A percentile compares a stretch with the other conserved stretches of the same genome.
phyloP scores from a whole-genome alignment of 2,329 filamentous ascomycete genomes.

The Plectosphaerella sp. region DNA sequence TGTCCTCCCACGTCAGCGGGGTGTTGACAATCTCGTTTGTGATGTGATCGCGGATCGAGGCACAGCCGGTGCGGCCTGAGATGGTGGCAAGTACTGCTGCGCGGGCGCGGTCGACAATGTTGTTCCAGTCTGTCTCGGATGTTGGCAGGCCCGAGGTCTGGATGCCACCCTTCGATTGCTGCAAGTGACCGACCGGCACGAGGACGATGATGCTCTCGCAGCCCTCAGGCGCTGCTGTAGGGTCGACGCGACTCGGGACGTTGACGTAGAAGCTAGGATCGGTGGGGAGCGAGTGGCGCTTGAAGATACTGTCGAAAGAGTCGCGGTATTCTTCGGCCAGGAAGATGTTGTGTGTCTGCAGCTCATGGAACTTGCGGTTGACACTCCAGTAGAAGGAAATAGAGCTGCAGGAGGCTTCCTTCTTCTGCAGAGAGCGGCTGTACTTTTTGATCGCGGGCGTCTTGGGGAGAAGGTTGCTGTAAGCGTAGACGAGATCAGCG shows the following conservation, averaged over 20 bases:
- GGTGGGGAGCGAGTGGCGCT: constrained; percentile 59
- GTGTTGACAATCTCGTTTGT: constrained; percentile 62
- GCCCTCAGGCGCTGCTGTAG: constrained; percentile 59
- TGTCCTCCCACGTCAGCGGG: constrained; percentile 58
- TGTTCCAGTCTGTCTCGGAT: constrained; percentile 53
- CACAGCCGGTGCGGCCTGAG: constrained; percentile 52
- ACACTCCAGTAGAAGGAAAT: constrained; percentile 77
- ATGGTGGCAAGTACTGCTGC: constrained; percentile 58
- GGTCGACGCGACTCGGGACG: constrained; percentile 66
- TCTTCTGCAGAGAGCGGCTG: constrained; percentile 34
- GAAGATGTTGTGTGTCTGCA: constrained; percentile 73
- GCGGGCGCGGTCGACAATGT: constrained; percentile 56
- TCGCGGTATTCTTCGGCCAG: constrained; percentile 68
- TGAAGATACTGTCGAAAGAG: constrained; percentile 74
- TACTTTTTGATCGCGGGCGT: constrained; percentile 22
- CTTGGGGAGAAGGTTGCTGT: constrained; percentile 62
- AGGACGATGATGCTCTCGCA: constrained; percentile 65
- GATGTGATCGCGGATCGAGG: constrained; percentile 41
- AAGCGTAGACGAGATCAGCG: constrained; percentile 70
- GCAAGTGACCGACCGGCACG: constrained; percentile 67
- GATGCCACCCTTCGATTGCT: constrained; percentile 33
- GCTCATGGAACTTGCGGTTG: constrained; percentile 53
- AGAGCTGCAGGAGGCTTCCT: constrained; percentile 62
- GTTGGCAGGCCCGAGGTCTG: constrained; percentile 24
- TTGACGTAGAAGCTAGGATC: constrained; percentile 76